Evolutionary conservation across 2,329 filamentous ascomycete species (phyloP).

Genomic region (Hyphodiscus sp.): DNA sequence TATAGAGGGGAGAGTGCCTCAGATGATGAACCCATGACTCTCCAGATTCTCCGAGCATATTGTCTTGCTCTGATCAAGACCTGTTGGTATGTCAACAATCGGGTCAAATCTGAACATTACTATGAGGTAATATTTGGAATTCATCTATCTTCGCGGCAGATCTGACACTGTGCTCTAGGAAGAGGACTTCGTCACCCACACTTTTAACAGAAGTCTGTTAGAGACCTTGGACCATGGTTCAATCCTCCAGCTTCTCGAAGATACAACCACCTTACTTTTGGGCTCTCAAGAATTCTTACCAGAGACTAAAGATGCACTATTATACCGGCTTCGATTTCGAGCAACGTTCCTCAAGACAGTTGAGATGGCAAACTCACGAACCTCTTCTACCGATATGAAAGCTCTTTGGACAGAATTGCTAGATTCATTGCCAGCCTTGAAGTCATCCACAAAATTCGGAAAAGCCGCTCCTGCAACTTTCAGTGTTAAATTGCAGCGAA

Average conservation of each 20-base stretch:
- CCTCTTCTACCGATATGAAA: conserved; percentile 29
- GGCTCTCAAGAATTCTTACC: conserved; percentile 24
- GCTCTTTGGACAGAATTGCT: conserved; percentile 36
- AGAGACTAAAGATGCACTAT: conserved; percentile 47
- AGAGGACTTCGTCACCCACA: conserved; percentile 92
- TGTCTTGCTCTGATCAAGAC: conserved; percentile 79
- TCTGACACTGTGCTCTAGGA: conserved; percentile 48
- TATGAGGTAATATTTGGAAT: conserved; percentile 61
- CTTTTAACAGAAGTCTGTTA: conserved; percentile 75
- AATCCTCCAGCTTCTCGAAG: conserved; percentile 25
- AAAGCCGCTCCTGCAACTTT: conserved; percentile 70
- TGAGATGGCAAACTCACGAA: conserved; percentile 46
- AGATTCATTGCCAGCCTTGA: conserved; percentile 45
- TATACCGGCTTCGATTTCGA: conserved; percentile 60
- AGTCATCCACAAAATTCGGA: conserved; percentile 54
- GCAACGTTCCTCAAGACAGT: conserved; percentile 51
- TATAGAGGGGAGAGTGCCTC: conserved; percentile 19
- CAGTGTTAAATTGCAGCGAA: conserved; percentile 84
- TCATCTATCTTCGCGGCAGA: background rate
- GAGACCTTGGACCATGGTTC: conserved; percentile 48
- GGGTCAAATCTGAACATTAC: conserved; percentile 76
- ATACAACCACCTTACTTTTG: conserved; percentile 28
- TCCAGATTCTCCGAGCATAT: conserved; percentile 71
- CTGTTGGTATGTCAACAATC: conserved; percentile 70
- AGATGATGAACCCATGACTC: conserved; percentile 41